Evolutionary conservation across 2,329 filamentous ascomycete genomes (phyloP), one percentile per base, ranked within the genome.

Genomic region (Diaporthe citriasiana): DNA sequence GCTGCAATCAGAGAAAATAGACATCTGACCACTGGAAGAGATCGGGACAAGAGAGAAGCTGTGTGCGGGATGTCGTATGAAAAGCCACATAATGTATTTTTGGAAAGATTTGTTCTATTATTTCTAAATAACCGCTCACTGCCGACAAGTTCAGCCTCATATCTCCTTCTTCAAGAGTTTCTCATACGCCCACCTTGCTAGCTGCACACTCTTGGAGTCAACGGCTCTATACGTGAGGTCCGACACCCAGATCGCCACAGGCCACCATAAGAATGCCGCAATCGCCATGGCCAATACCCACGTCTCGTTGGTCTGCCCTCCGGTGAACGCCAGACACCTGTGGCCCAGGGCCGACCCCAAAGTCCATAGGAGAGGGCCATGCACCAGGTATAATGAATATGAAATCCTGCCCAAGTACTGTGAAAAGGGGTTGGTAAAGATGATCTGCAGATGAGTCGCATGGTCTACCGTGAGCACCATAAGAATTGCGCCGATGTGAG

Each of bases 371-470:
- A 76, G 25, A 9, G 74, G 74, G 1, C 74, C 74, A 50, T 76
- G 74, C 8, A 74, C 47, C 27, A 76, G 42, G 63, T 76, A 76
- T 2, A 76, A 35, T 0, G 72, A 65, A 27, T 70, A 76, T 0
- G 74, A 76, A 8, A 76, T 76, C 40, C n/a, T 74, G 4, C 74
- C 74, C 74, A 76, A 25, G 51, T 74, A 76, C 42, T 76, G 74
- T 10, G 74, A 65, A 22, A 76, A 35, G 13, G 30, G 38, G 8
- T 76, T 76, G 30, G 72, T 76, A 42, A 74, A 76, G 8, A 76
- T 60, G 9, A 70, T 47, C 27, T 76, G 74, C 27, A 76, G 65
- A 47, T 57, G 50, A 1, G 40, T 35, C 19, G 69, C 33, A 4
- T 33, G 65, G 55, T 74, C 74, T 38, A 74, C 50, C 5, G 45